A percentile compares a stretch with the other conserved stretches of the same genome.
Evolutionary conservation across 345 rosid species (phyloP).

Genomic region (Carallia brachiata): DNA sequence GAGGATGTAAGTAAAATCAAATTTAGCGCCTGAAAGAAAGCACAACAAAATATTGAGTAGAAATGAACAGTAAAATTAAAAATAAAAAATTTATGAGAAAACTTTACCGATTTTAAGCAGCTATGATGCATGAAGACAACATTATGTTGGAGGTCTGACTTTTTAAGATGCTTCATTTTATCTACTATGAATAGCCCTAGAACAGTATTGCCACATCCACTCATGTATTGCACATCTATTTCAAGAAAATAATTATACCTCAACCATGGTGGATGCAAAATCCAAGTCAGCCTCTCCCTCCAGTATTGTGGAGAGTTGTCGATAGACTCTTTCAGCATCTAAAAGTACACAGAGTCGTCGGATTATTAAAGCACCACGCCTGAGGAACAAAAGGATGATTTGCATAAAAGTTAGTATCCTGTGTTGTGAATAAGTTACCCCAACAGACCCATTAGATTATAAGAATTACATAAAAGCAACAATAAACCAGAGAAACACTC

Average conservation of each 20-base stretch:
- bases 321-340: conserved; percentile 91
- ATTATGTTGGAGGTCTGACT: not conserved
- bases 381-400: conserved; percentile 24
- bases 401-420: conserved; percentile 11
- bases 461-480: not conserved
- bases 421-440: not conserved
- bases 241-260: conserved; percentile 43
- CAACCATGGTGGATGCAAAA: conserved; percentile 97
- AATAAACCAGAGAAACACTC: conserved; percentile 27
- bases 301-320: conserved; percentile 83
- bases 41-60: not conserved
- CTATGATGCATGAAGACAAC: not conserved
- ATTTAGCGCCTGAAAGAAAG: conserved; percentile 74
- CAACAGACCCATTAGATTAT: conserved; percentile 14
- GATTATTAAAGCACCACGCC: conserved; percentile 98
- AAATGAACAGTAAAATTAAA: not conserved
- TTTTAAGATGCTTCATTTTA: not conserved
- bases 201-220: not conserved
- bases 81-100: not conserved
- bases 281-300: conserved; percentile 96
- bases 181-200: not conserved
- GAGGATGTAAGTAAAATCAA: conserved; percentile 96
- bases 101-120: no score
- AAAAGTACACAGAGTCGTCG: conserved; percentile 90
- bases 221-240: not conserved